Evolutionary conservation across 148 eudicot species (phyloP).

Genomic region (Rhododendron simsii): DNA sequence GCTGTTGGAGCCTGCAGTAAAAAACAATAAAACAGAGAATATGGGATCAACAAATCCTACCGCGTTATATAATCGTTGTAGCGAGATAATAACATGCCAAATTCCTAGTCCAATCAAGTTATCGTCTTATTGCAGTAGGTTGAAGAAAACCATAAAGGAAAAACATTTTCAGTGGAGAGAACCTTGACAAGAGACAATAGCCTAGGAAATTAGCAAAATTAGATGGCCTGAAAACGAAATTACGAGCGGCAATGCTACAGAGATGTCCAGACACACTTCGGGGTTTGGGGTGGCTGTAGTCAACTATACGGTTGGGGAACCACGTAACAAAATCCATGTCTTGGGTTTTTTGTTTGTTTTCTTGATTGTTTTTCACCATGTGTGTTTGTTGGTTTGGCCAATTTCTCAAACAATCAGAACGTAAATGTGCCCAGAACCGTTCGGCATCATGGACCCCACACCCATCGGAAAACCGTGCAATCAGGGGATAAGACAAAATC

Average conservation of each 20-base stretch:
- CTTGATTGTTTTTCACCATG: not conserved
- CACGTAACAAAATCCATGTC: not conserved
- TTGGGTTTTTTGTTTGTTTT: not conserved
- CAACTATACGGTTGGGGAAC: not conserved
- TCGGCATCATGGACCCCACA: not conserved
- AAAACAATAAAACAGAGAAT: not conserved
- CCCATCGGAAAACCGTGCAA: not conserved
- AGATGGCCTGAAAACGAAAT: not conserved
- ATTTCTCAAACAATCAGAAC: not conserved
- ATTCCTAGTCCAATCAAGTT: not conserved
- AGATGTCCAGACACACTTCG: not conserved
- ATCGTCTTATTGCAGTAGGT: not conserved
- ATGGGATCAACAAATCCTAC: not conserved
- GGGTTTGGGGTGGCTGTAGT: not conserved
- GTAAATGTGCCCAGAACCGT: not conserved
- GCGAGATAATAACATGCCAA: not conserved
- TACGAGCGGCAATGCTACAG: not conserved
- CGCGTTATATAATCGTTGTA: not conserved
- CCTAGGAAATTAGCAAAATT: not conserved
- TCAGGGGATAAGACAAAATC: not conserved
- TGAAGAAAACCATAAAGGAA: not conserved
- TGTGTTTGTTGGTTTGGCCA: not conserved
- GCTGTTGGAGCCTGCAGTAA: slow-evolving; percentile 58
- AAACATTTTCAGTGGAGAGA: not conserved
- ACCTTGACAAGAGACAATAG: not conserved